phyloP scores from a whole-genome alignment of 495 filamentous ascomycete species.

The Hypoxylon intermedium region DNA sequence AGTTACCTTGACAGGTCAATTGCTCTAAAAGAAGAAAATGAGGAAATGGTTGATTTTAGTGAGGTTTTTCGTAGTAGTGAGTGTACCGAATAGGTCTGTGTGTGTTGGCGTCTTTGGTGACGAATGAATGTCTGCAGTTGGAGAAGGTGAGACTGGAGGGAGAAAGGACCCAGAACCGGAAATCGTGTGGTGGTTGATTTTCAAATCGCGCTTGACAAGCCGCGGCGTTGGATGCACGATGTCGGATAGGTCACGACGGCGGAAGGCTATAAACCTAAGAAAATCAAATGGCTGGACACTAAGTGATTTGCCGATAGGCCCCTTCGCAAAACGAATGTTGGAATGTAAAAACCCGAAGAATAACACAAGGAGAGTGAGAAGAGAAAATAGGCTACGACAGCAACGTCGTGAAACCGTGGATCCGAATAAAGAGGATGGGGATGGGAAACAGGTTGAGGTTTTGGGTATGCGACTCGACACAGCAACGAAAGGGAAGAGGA shows the following conservation, averaged over 20 bases:
- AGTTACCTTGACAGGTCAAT: slow-evolving; percentile 26
- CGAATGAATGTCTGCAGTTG: slow-evolving; percentile 45
- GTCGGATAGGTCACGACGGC: slow-evolving; percentile 19
- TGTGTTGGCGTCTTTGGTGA: slow-evolving; percentile 37
- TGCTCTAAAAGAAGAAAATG: slow-evolving; percentile 18
- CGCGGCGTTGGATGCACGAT: slow-evolving; percentile 16
- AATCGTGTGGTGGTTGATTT: slow-evolving; percentile 20
- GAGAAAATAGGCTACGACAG: slow-evolving; percentile 31
- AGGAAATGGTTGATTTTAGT: slow-evolving; percentile 13
- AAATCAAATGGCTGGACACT: slow-evolving; percentile 25
- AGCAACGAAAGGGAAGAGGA: slow-evolving; percentile 14
- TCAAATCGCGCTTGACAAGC: slow-evolving; percentile 35
- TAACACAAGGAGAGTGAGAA: slow-evolving; percentile 35
- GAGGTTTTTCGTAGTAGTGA: slow-evolving; percentile 7
- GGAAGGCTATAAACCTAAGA: slow-evolving; percentile 14
- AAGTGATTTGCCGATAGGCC: background rate
- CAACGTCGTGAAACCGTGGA: slow-evolving; percentile 35
- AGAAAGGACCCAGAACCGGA: slow-evolving; percentile 23
- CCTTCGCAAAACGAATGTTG: slow-evolving; percentile 15
- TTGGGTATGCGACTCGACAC: slow-evolving; percentile 30
- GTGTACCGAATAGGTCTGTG: slow-evolving; percentile 19
- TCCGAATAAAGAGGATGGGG: slow-evolving; percentile 18
- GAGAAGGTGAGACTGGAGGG: slow-evolving; percentile 36
- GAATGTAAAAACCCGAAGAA: slow-evolving; percentile 27
- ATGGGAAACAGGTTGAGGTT: slow-evolving; percentile 25